Evolutionary conservation across 164 flowering plant species (phyloP).

Genomic region (Vitis cinerea): DNA sequence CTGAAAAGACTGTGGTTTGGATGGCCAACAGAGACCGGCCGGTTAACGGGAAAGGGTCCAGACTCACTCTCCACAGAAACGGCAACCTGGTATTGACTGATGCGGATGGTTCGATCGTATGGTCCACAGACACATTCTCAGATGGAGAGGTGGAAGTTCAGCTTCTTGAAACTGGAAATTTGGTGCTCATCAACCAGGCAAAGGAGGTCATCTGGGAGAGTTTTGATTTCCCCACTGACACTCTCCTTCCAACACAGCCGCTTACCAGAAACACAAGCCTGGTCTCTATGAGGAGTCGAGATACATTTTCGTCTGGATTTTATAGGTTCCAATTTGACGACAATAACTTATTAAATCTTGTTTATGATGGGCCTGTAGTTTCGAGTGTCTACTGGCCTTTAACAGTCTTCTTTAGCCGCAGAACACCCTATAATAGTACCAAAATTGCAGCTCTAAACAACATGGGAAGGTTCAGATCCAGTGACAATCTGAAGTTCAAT

Average conservation of each 20-base stretch:
- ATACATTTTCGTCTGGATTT: conserved; percentile 10
- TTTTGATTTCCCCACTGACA: conserved; percentile 14
- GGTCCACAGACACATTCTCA: conserved; percentile 14
- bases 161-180: conserved; percentile 22
- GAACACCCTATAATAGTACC: conserved; percentile 3
- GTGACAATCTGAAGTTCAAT: neutral
- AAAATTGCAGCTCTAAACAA: neutral
- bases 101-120: conserved; percentile 7
- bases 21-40: conserved; percentile 26
- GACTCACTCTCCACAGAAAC: neutral
- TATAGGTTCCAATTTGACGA: conserved; percentile 4
- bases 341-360: conserved; percentile 4
- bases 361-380: conserved; percentile 6
- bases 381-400: conserved; percentile 10
- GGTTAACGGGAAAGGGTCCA: conserved; percentile 14
- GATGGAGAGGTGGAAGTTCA: neutral
- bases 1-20: conserved; percentile 15
- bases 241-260: conserved; percentile 7
- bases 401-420: neutral
- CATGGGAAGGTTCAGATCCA: neutral
- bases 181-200: conserved; percentile 5
- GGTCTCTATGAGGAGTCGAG: conserved; percentile 4
- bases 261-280: conserved; percentile 3
- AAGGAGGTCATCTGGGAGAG: conserved; percentile 16
- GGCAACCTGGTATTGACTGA: conserved; percentile 22